Base-by-base conservation (phyloP, 768 basidiomycete species). In the Leccinum boreale region DNA sequence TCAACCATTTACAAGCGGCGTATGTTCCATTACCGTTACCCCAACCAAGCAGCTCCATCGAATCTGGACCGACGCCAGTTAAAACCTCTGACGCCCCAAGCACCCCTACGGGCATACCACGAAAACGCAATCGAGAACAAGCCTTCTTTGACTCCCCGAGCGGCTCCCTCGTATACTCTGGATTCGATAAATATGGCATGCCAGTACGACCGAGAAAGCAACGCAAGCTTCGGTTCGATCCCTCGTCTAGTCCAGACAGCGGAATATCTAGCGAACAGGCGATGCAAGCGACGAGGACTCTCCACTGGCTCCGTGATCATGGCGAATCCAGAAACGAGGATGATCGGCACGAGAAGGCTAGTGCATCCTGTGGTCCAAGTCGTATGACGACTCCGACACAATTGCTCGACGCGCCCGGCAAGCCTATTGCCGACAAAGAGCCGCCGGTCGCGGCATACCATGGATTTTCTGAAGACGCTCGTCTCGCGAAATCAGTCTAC, bases 131-230 rank as follows among this genome's bases (percentile, higher is more conserved):
- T 19, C 62, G 63, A 42, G 70, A 70, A 51, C 65, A 64, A 33
- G 62, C 65, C 3, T 70, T 70, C 33, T 70, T 62, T 23, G 65
- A 73, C 48, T 70, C 66, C 5, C 65, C 68, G 1, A 72, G 58
- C 15, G 59, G 62, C 2, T 73, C 62, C 26, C 47, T 71, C 50
- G 52, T 71, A 26, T 67, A 62, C 55, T 65, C 70, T 24, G 70
- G 58, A 28, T 70, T 70, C 57, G 70, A 69, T 48, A 70, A 70
- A 36, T 62, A 68, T 15, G 70, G 72, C 4, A 35, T 72, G 23
- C 72, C 72, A 33, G 63, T 62, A 19, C 68, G 70, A 14, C 70
- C 70, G 14, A 68, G 48, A 56, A 72, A 72, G 49, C 63, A 46
- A 35, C 67, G 62, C 21, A 72, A 58, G 50, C 65, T 73, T 42